Evolutionary conservation across 2,329 filamentous ascomycete genomes (phyloP).

Genomic region (Coniella vitis): DNA sequence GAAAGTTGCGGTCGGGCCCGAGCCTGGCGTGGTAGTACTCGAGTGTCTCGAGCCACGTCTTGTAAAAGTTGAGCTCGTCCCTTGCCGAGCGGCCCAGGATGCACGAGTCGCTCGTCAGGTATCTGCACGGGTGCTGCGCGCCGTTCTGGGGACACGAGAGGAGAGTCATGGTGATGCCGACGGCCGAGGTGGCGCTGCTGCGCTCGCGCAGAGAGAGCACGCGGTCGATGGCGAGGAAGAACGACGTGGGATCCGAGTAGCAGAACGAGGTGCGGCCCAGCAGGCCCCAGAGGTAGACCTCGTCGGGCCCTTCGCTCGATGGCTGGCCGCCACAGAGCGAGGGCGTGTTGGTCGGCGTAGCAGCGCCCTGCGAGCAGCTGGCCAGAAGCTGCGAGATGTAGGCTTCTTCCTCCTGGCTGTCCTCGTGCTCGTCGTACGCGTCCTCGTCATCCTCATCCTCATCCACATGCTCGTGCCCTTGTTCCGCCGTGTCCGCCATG

Average conservation of each 20-base stretch:
- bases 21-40: constrained; percentile 1
- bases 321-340: constrained; percentile 2
- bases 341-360: not conserved
- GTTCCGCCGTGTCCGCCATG: not conserved
- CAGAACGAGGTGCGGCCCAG: not conserved
- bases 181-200: not conserved
- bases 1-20: not conserved
- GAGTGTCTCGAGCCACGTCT: constrained; percentile 4
- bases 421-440: too few species aligned
- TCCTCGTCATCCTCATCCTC: too few species aligned
- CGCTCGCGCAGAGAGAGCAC: constrained; percentile 1
- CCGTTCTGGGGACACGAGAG: not conserved
- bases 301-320: not conserved
- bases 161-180: constrained; percentile 1
- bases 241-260: not conserved
- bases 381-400: not conserved
- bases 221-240: constrained; percentile 9
- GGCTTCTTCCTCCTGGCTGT: not conserved
- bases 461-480: too few species aligned
- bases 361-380: too few species aligned
- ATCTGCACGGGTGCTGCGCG: not conserved
- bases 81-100: not conserved
- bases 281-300: constrained; percentile 2
- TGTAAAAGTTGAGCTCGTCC: constrained; percentile 5
- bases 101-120: constrained; percentile 5